Evolutionary conservation across 2,329 filamentous ascomycete genomes (phyloP).

Genomic region (Alternaria brassicicola): DNA sequence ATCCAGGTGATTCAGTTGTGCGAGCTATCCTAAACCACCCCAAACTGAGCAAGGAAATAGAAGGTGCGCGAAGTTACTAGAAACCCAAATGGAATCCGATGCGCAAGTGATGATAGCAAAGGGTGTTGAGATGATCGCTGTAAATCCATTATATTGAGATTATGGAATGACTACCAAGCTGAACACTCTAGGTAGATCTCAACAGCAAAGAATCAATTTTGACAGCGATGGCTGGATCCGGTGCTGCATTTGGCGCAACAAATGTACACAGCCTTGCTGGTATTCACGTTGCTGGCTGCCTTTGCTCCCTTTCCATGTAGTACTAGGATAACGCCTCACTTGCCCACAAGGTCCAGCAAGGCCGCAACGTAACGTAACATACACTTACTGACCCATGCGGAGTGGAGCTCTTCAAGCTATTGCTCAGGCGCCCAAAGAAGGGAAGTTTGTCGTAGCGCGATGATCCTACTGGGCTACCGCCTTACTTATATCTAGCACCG

Average conservation of each 20-base stretch:
- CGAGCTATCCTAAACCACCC: slow-evolving; percentile 54
- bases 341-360: slow-evolving; percentile 24
- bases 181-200: slow-evolving; percentile 47
- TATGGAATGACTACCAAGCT: neutral
- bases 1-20: slow-evolving; percentile 59
- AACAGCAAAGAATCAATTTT: slow-evolving; percentile 48
- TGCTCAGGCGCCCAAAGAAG: too few relatives aligned
- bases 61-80: slow-evolving; percentile 59
- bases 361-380: too few relatives aligned
- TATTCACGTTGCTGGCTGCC: neutral
- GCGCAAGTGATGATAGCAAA: slow-evolving; percentile 23
- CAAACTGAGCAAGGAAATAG: slow-evolving; percentile 54
- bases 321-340: slow-evolving; percentile 4
- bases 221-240: slow-evolving; percentile 52
- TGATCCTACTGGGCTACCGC: too few relatives aligned
- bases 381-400: too few relatives aligned
- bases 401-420: too few relatives aligned
- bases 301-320: slow-evolving; percentile 16
- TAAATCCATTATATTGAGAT: neutral
- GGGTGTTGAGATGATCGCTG: slow-evolving; percentile 22
- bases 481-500: too few relatives aligned
- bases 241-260: slow-evolving; percentile 59
- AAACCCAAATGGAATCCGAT: slow-evolving; percentile 41
- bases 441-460: too few relatives aligned
- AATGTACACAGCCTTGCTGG: too few relatives aligned